These are phyloP conservation scores for Westerdykella aurantiaca DNA, from an alignment of 2,329 filamentous ascomycete species.

Conservation along the genomic window DNA sequence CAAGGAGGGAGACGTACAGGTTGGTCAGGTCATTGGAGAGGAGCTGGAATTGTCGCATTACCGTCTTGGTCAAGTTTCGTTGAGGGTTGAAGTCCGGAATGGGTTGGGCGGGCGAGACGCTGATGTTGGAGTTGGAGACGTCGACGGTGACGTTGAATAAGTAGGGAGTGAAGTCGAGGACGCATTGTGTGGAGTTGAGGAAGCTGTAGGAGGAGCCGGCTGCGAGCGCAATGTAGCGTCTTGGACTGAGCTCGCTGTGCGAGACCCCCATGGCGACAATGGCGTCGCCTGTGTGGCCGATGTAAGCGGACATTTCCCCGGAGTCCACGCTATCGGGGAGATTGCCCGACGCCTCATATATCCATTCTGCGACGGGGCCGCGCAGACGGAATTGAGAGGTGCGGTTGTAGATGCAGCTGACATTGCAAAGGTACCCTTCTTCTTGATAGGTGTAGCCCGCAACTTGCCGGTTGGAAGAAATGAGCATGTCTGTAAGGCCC, in stretches of 20 bases:
- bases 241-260: constrained; percentile 16
- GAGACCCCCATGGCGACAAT: constrained; percentile 32
- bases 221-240: constrained; percentile 28
- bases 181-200: constrained; percentile 32
- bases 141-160: constrained; percentile 28
- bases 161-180: constrained; percentile 22
- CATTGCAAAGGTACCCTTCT: constrained; percentile 26
- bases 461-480: constrained; percentile 13
- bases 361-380: constrained; percentile 18
- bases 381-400: constrained; percentile 27
- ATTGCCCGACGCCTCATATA: constrained; percentile 18
- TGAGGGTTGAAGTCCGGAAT: constrained; percentile 24
- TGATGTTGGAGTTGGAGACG: constrained; percentile 23
- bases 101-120: constrained; percentile 11
- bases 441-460: constrained; percentile 33
- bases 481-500: constrained; percentile 16
- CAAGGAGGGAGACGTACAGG: constrained; percentile 34
- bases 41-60: constrained; percentile 32
- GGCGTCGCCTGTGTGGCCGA: constrained; percentile 21
- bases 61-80: constrained; percentile 24
- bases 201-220: constrained; percentile 24
- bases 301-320: constrained; percentile 27
- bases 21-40: constrained; percentile 37
- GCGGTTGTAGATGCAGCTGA: constrained; percentile 36
- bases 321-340: constrained; percentile 20